Evolutionary conservation across 345 rosid genomes (phyloP).

Genomic region (Camelina neglecta): DNA sequence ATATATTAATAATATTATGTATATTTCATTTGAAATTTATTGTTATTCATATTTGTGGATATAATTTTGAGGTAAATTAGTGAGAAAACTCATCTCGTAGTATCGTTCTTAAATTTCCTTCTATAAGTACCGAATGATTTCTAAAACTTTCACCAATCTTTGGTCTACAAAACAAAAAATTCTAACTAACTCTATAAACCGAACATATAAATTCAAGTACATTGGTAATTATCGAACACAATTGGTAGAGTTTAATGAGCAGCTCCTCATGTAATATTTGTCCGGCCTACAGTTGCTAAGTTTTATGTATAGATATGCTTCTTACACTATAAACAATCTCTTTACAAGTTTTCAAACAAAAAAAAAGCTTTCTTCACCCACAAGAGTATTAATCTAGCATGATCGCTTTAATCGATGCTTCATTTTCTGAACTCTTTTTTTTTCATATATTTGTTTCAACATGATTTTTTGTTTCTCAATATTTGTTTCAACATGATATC

Average conservation of each 20-base stretch:
- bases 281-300: neutral
- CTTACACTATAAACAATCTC: neutral
- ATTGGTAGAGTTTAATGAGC: neutral
- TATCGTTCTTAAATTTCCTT: neutral
- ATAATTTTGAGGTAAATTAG: neutral
- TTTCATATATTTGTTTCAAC: slow-evolving; percentile 5
- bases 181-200: neutral
- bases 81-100: neutral
- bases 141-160: neutral
- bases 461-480: neutral
- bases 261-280: neutral
- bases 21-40: too few relatives aligned
- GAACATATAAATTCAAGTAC: neutral
- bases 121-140: neutral
- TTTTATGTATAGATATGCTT: neutral
- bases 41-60: neutral
- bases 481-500: slow-evolving; percentile 17
- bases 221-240: neutral
- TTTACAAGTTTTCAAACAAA: neutral
- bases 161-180: neutral
- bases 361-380: neutral
- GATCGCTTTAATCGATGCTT: neutral
- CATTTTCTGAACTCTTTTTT: neutral
- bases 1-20: too few relatives aligned
- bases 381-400: neutral